phyloP scores from a whole-genome alignment of 164 flowering plant genomes.

The Macadamia tetraphylla region DNA sequence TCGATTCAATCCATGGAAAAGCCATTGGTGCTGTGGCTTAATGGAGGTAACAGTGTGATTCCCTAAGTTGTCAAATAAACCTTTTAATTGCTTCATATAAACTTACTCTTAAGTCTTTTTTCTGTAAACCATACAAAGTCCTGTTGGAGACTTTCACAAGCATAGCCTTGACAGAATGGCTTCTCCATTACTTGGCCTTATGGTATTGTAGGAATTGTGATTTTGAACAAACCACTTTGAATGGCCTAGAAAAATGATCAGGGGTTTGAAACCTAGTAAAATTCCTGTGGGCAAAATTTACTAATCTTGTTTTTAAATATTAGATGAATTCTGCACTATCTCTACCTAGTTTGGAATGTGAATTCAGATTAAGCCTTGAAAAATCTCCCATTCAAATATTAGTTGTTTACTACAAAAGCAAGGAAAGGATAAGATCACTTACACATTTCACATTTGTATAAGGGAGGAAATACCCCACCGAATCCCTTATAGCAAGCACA shows the following conservation, averaged over 20 bases:
- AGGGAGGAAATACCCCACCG: not conserved
- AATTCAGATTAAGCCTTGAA: no score
- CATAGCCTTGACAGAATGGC: no score
- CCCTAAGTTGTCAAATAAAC: not conserved
- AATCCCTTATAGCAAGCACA: not conserved
- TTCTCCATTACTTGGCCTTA: no score
- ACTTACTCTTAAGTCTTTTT: no score
- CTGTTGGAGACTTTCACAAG: no score
- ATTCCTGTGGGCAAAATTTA: not conserved
- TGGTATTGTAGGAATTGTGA: no score
- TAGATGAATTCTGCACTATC: no score
- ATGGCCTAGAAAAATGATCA: not conserved
- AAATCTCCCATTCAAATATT: not conserved
- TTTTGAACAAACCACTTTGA: not conserved
- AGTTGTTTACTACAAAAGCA: not conserved
- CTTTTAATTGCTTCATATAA: no score
- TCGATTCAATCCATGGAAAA: slow-evolving; percentile 14
- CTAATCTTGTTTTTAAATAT: no score
- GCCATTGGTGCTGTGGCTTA: slow-evolving; percentile 32
- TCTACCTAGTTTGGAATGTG: no score
- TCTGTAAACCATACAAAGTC: not conserved
- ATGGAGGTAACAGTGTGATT: slow-evolving; percentile 19
- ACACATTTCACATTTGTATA: not conserved
- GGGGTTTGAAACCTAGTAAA: not conserved
- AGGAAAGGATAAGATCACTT: not conserved